Conservation (phyloP, 2,329 filamentous ascomycete genomes). For the Ceratocystis variospora region DNA sequence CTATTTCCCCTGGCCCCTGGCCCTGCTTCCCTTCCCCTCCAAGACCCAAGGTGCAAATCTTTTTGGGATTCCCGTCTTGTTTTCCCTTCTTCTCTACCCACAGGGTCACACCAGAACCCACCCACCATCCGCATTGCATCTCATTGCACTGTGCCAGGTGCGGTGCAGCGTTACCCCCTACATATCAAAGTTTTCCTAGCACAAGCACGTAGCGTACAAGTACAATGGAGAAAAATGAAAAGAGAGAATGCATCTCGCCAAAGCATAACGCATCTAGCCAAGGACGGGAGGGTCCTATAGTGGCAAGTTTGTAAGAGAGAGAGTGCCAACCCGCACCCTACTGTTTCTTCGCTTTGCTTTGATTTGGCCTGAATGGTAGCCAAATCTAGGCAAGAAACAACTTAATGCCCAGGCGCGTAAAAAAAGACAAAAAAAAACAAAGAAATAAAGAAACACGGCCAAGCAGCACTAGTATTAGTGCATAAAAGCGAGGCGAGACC, state of each 20-base stretch:
- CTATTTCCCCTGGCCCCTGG: constrained; percentile 1
- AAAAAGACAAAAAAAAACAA: background rate
- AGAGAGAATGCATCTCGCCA: background rate
- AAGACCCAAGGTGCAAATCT: constrained; percentile 3
- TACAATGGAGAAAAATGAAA: background rate
- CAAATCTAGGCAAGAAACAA: background rate
- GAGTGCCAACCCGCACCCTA: background rate
- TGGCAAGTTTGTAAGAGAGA: too few relatives aligned
- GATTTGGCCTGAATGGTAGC: background rate
- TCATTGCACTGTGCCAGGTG: background rate
- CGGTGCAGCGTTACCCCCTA: background rate
- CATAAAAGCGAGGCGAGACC: too few relatives aligned
- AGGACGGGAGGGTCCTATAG: background rate
- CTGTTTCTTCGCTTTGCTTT: background rate
- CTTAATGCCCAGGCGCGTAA: background rate
- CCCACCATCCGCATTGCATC: background rate
- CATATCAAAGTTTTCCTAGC: background rate
- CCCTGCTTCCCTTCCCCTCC: background rate
- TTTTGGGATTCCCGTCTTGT: background rate
- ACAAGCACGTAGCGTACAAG: background rate
- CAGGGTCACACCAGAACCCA: background rate
- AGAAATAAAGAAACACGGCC: background rate
- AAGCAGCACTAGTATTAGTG: too few relatives aligned
- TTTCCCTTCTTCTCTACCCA: background rate
- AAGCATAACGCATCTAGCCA: background rate